phyloP scores from a whole-genome alignment of 805 yeast genomes.

The Saccharomyces kudriavzevii region DNA sequence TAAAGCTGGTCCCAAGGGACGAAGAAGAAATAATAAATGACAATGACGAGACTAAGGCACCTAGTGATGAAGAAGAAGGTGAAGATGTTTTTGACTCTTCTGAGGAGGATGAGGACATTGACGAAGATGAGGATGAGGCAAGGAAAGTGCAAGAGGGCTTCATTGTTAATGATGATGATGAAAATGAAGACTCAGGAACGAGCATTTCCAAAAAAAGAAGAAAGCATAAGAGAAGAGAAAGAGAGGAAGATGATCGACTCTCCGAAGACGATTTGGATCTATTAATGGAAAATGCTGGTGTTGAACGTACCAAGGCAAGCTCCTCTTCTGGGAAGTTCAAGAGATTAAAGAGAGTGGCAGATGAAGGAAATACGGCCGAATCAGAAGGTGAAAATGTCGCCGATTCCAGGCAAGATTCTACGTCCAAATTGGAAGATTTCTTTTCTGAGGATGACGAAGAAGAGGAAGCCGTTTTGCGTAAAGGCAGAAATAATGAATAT shows the following conservation, averaged over 20 bases:
- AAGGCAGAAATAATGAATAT: slow-evolving; percentile 18
- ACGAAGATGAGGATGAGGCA: slow-evolving; percentile 86
- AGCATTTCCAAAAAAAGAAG: slow-evolving; percentile 29
- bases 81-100: slow-evolving; percentile 61
- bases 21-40: slow-evolving; percentile 32
- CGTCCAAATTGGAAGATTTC: slow-evolving; percentile 33
- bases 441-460: slow-evolving; percentile 34
- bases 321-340: slow-evolving; percentile 46
- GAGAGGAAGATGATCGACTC: slow-evolving; percentile 53
- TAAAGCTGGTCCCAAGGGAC: slow-evolving; percentile 6
- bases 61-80: slow-evolving; percentile 38
- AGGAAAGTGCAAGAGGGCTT: slow-evolving; percentile 81
- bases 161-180: slow-evolving; percentile 87
- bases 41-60: slow-evolving; percentile 33
- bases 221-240: slow-evolving; percentile 36
- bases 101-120: slow-evolving; percentile 80
- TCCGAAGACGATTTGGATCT: slow-evolving; percentile 95
- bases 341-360: slow-evolving; percentile 72
- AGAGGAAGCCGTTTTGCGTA: slow-evolving; percentile 7
- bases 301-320: slow-evolving; percentile 36
- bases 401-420: slow-evolving; percentile 10
- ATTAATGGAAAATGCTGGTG: slow-evolving; percentile 83
- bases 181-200: slow-evolving; percentile 31
- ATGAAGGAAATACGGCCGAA: slow-evolving; percentile 27
- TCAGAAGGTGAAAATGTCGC: slow-evolving; percentile 11